Base-by-base conservation (phyloP, 1,284 basidiomycete species). In the Cerioporus squamosus region DNA sequence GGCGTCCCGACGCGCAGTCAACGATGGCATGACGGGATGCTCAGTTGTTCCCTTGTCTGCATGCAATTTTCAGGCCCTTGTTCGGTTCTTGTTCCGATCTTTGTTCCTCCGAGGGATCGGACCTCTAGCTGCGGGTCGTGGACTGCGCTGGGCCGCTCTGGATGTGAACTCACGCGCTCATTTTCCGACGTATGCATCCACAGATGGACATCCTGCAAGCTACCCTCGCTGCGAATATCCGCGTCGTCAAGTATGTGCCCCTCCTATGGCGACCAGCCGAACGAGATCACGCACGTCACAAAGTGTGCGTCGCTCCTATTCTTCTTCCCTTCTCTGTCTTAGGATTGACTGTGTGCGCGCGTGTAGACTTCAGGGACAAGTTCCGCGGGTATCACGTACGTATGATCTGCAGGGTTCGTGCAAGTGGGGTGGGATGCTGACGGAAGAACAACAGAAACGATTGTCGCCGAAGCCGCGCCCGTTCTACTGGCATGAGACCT, bases 221-320 rank as follows among this genome's bases (percentile, higher is more conserved):
- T 59, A 88, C 87, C 66, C 77, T 88, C 49, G 82, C 81, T 42
- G 73, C 84, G 4, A 88, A 87, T 12, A 78, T 88, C 22, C 69
- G 71, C 18, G 85, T 91, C 10, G 77, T 75, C 56, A 79, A 80
- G 54, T 90, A 79, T 55, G 86, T 91, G 3, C 81, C 86, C n/a
- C 0, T 85, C 81, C 24, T 91, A 85, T 61, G 83, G 80, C 2
- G 79, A 86, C 59, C 77, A 81, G 48, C 78, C 84, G 0, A 91
- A 91, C 65, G 85, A 90, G 49, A 63, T 72, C 20, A 54, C 54
- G 36, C 60, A 68, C 47, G 72, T 73, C 46, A 70, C 68, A n/a
- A 73, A 72, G 60, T 73, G 72, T 72, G 51, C 60, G 70, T 65
- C 36, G n/a, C 15, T 5, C 33, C 26, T 29, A 18, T 26, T 22